A percentile compares a stretch with the other conserved stretches of the same genome.
Evolutionary conservation across 2,329 filamentous ascomycete genomes (phyloP).

Genomic region (Microdochium paspali): DNA sequence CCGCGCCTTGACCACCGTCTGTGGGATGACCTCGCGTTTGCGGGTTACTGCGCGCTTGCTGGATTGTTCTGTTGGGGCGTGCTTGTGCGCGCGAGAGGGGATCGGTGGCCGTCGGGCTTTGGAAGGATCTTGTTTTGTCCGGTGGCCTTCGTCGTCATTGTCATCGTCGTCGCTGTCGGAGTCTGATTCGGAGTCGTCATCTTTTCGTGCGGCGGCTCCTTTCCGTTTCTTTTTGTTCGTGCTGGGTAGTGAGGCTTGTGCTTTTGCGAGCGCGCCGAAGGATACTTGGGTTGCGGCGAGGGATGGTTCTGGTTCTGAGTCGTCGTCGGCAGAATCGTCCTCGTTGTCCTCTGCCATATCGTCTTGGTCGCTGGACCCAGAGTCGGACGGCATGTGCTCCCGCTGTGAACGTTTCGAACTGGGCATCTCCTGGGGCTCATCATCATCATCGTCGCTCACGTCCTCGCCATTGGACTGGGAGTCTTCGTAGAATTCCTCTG

Average conservation of each 20-base stretch:
- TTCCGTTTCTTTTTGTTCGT: slow-evolving; percentile 19
- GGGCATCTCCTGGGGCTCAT: slow-evolving; percentile 17
- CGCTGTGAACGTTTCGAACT: background rate
- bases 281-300: slow-evolving; percentile 55
- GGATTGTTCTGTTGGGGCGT: slow-evolving; percentile 76
- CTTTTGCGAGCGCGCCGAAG: slow-evolving; percentile 84
- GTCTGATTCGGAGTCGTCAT: slow-evolving; percentile 14
- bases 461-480: slow-evolving; percentile 22
- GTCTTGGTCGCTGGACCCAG: slow-evolving; percentile 13
- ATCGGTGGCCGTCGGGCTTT: slow-evolving; percentile 19
- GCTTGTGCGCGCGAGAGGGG: slow-evolving; percentile 60
- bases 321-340: slow-evolving; percentile 27
- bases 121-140: slow-evolving; percentile 23
- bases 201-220: slow-evolving; percentile 14
- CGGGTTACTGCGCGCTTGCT: slow-evolving; percentile 79
- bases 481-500: slow-evolving; percentile 23
- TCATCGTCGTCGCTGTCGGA: slow-evolving; percentile 17
- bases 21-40: slow-evolving; percentile 60
- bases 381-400: slow-evolving; percentile 11
- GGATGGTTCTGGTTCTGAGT: slow-evolving; percentile 22
- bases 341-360: slow-evolving; percentile 19
- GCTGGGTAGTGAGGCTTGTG: slow-evolving; percentile 58
- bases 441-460: slow-evolving; percentile 17
- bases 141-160: too few relatives aligned
- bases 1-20: slow-evolving; percentile 51